These are phyloP conservation scores for Incumbomyces lentus DNA, from an alignment of 2,329 filamentous ascomycete genomes.

Conservation along the genomic window DNA sequence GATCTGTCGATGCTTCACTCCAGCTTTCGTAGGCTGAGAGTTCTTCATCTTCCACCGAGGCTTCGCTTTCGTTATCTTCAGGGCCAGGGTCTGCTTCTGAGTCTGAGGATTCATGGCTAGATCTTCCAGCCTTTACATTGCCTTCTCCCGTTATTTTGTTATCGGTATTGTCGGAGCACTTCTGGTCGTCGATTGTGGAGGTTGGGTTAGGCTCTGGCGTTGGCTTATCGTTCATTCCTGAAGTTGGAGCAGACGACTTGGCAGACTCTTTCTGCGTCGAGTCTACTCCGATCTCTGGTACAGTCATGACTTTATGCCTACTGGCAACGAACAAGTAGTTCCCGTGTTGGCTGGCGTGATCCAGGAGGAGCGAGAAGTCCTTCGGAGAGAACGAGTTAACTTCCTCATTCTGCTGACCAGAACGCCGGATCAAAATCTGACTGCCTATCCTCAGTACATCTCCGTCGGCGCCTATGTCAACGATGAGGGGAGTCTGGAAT, in stretches of 20 bases:
- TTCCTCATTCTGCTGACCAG: background rate
- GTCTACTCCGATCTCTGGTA: background rate
- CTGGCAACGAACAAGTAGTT: background rate
- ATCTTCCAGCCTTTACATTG: too few relatives aligned
- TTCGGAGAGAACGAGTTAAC: background rate
- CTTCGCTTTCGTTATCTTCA: too few relatives aligned
- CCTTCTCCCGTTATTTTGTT: too few relatives aligned
- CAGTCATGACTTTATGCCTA: background rate
- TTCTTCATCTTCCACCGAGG: background rate
- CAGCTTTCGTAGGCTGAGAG: slow-evolving; percentile 4
- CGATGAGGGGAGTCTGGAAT: background rate
- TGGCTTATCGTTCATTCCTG: too few relatives aligned
- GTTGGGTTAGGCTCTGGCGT: too few relatives aligned
- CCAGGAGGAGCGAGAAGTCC: background rate
- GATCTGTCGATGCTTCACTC: background rate
- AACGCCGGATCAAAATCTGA: background rate
- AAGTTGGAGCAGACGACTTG: too few relatives aligned
- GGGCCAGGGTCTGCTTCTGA: too few relatives aligned
- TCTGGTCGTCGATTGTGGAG: too few relatives aligned
- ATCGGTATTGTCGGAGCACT: too few relatives aligned
- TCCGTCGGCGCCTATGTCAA: background rate
- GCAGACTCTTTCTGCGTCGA: too few relatives aligned
- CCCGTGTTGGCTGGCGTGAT: background rate
- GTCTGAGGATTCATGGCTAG: too few relatives aligned
- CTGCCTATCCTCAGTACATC: background rate